These are phyloP conservation scores for Mucor indicus DNA, from an alignment of 371 early-diverging fungal genomes.

Conservation along the genomic window DNA sequence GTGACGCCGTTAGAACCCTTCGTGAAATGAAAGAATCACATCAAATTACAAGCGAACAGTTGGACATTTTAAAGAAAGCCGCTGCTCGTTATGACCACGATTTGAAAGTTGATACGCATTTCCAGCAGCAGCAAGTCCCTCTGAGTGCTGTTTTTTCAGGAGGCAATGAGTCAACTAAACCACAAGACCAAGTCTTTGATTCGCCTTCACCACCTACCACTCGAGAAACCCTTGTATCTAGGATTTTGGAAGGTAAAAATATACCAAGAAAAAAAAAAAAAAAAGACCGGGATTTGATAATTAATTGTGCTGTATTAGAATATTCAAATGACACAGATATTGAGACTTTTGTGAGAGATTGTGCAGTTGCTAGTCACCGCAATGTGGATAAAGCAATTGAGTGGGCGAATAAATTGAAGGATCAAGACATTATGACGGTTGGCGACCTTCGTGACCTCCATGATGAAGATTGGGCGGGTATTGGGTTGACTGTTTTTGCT, in stretches of 20 bases:
- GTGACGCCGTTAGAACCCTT: slow-evolving; percentile 25
- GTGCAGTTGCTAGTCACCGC: slow-evolving; percentile 65
- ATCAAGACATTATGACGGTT: slow-evolving; percentile 79
- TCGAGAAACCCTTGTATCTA: slow-evolving; percentile 41
- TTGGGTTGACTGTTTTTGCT: slow-evolving; percentile 86
- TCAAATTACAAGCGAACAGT: slow-evolving; percentile 6
- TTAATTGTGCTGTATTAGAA: slow-evolving; percentile 38
- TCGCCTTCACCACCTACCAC: slow-evolving; percentile 19
- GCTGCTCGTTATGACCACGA: slow-evolving; percentile 11
- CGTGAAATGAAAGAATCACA: slow-evolving; percentile 15
- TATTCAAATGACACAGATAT: slow-evolving; percentile 62
- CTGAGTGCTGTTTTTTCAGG: slow-evolving; percentile 7
- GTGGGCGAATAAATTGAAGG: slow-evolving; percentile 68
- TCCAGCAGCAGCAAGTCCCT: too few relatives aligned
- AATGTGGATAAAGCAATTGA: slow-evolving; percentile 70
- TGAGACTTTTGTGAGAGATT: slow-evolving; percentile 67
- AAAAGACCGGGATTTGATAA: too few relatives aligned
- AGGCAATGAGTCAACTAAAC: slow-evolving; percentile 13
- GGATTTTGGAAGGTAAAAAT: slow-evolving; percentile 36
- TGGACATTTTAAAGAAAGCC: slow-evolving; percentile 3
- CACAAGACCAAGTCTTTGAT: too few relatives aligned
- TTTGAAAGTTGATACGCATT: slow-evolving; percentile 21
- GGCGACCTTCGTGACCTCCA: slow-evolving; percentile 74
- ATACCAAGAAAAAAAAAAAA: too few relatives aligned
- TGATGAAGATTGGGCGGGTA: slow-evolving; percentile 75